These are phyloP conservation scores for Skeletonema potamos DNA, from an alignment of 108 stramenopile genomes.

Conservation along the genomic window DNA sequence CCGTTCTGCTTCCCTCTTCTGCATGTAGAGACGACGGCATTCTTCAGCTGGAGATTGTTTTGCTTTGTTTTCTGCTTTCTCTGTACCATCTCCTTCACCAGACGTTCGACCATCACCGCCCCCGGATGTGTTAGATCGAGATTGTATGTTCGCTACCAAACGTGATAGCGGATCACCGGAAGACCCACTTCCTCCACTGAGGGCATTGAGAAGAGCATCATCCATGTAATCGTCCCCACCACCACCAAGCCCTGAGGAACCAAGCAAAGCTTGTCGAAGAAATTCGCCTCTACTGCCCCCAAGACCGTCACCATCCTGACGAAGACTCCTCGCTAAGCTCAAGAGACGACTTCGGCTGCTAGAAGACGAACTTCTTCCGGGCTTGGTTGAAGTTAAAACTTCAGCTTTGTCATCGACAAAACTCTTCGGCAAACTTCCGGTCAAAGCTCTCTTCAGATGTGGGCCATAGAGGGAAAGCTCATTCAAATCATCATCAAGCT, in stretches of 20 bases:
- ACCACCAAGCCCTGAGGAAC: conserved; percentile 22
- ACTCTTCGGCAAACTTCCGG: conserved; percentile 53
- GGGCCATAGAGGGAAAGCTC: conserved; percentile 39
- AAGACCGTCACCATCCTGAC: conserved; percentile 45
- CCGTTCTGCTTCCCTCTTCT: conserved; percentile 73
- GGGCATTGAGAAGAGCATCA: conserved; percentile 30
- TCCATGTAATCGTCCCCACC: conserved; percentile 55
- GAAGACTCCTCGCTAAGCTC: conserved; percentile 59
- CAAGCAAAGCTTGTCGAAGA: conserved; percentile 57
- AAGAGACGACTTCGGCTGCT: conserved; percentile 21
- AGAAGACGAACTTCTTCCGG: conserved; percentile 43
- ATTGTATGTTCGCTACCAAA: conserved; percentile 46
- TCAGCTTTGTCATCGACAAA: conserved; percentile 23
- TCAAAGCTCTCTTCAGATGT: conserved; percentile 57
- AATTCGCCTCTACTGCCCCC: conserved; percentile 53
- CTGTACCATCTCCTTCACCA: conserved; percentile 8
- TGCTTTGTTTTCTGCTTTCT: conserved; percentile 19
- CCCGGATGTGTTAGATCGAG: conserved; percentile 7
- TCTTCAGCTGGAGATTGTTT: conserved; percentile 47
- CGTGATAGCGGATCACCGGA: conserved; percentile 47
- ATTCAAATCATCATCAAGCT: conserved; percentile 12
- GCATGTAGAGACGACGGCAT: conserved; percentile 53
- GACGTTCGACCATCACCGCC: not conserved
- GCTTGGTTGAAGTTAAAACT: conserved; percentile 8
- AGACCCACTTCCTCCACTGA: conserved; percentile 15